Percentiles rank a stretch among this genome's conserved stretches.
phyloP scores from a whole-genome alignment of 2,329 filamentous ascomycete species.

The Colletotrichum chrysophilum region DNA sequence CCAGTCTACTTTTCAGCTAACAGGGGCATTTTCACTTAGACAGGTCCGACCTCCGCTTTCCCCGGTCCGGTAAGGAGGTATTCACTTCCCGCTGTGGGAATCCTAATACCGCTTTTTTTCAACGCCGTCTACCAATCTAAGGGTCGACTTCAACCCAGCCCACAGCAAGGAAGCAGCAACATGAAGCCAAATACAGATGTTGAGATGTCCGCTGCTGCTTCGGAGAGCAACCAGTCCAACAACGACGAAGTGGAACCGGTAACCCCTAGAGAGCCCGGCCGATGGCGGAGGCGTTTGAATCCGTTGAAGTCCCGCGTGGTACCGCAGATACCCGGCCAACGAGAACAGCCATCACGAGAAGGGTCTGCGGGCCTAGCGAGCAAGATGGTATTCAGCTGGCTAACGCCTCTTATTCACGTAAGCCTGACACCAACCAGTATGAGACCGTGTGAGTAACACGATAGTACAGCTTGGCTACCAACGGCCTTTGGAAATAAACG shows the following conservation, averaged over 20 bases:
- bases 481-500: constrained; percentile 78
- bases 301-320: not conserved
- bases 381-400: not conserved
- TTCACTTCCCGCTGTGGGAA: not conserved
- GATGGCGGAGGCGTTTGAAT: not conserved
- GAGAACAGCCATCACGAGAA: not conserved
- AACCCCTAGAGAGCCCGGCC: not conserved
- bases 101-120: not conserved
- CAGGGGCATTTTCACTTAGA: not conserved
- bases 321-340: not conserved
- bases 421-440: not conserved
- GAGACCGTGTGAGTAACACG: not conserved
- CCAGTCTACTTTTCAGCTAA: not conserved
- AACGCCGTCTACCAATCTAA: not conserved
- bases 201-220: not conserved
- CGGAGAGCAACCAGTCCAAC: not conserved
- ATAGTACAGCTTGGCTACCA: constrained; percentile 75
- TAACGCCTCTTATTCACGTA: not conserved
- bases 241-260: not conserved
- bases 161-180: not conserved
- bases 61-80: not conserved
- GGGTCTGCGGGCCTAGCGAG: not conserved
- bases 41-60: not conserved
- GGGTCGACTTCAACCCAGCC: not conserved
- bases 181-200: not conserved